These are phyloP conservation scores for Aphanomyces stellatus DNA, from an alignment of 352 stramenopile species.

Conservation along the genomic window DNA sequence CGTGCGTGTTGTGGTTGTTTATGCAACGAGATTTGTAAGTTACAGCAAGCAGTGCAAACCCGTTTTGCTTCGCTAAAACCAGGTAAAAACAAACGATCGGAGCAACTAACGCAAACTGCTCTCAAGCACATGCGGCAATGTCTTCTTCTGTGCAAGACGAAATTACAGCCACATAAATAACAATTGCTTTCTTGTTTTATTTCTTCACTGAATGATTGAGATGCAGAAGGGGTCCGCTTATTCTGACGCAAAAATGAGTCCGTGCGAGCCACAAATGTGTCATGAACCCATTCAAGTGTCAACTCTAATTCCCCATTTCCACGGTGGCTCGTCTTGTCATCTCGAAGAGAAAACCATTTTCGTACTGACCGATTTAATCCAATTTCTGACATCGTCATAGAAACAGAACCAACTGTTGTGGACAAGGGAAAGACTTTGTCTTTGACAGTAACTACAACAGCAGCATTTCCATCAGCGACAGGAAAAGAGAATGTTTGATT, in stretches of 20 bases:
- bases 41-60: constrained; percentile 75
- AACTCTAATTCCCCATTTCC: constrained; percentile 82
- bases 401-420: constrained; percentile 55
- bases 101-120: constrained; percentile 77
- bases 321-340: constrained; percentile 48
- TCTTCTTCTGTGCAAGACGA: constrained; percentile 64
- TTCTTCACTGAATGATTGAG: not conserved
- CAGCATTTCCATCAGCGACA: constrained; percentile 61
- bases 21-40: constrained; percentile 84
- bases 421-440: constrained; percentile 65
- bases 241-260: constrained; percentile 74
- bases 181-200: constrained; percentile 43
- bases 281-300: constrained; percentile 85
- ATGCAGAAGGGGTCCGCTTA: constrained; percentile 26
- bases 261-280: constrained; percentile 81
- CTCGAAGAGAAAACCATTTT: constrained; percentile 67
- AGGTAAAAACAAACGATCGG: constrained; percentile 73
- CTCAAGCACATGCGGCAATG: constrained; percentile 84
- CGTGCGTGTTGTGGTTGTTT: too few species aligned
- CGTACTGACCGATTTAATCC: constrained; percentile 69
- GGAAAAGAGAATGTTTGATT: constrained; percentile 86
- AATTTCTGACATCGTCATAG: constrained; percentile 70
- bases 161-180: constrained; percentile 77
- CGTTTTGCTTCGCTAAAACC: constrained; percentile 83
- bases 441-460: constrained; percentile 61